Evolutionary conservation across 495 filamentous ascomycete genomes (phyloP).

Genomic region (Terfezia claveryi): DNA sequence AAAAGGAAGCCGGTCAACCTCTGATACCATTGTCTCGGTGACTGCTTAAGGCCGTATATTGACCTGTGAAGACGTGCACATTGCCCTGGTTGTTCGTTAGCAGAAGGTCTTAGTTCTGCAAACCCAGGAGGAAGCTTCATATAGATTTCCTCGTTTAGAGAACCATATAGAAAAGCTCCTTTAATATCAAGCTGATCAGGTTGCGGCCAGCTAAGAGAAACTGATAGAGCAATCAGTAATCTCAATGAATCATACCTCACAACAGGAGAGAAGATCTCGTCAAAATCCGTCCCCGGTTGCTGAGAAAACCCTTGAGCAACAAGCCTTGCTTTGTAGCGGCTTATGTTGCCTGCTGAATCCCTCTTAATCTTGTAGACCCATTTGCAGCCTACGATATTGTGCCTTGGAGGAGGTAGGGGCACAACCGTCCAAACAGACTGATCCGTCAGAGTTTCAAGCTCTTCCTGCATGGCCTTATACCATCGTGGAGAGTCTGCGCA

Average conservation of each 20-base stretch:
- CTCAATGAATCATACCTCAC: neutral
- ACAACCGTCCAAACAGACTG: neutral
- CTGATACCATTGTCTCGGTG: conserved; percentile 2
- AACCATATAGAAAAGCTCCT: no score
- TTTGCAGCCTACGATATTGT: conserved; percentile 1
- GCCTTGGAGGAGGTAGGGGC: neutral
- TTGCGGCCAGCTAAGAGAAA: neutral
- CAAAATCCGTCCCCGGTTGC: no score
- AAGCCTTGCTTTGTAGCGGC: no score
- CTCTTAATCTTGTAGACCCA: neutral
- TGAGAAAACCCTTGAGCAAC: no score
- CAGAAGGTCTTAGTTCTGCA: no score
- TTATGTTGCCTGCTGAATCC: no score
- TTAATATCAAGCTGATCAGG: no score
- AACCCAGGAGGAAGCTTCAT: conserved; percentile 8
- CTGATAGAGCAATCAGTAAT: conserved; percentile 4
- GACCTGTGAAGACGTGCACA: neutral
- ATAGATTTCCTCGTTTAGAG: conserved; percentile 1
- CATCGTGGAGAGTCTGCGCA: neutral
- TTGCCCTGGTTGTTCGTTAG: neutral
- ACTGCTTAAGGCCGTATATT: no score
- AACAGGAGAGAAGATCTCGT: no score
- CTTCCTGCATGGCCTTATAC: neutral
- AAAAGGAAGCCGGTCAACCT: conserved; percentile 1
- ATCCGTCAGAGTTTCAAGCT: no score